These are phyloP conservation scores for Diaporthe velutina DNA, from an alignment of 2,329 filamentous ascomycete genomes.

Conservation along the genomic window DNA sequence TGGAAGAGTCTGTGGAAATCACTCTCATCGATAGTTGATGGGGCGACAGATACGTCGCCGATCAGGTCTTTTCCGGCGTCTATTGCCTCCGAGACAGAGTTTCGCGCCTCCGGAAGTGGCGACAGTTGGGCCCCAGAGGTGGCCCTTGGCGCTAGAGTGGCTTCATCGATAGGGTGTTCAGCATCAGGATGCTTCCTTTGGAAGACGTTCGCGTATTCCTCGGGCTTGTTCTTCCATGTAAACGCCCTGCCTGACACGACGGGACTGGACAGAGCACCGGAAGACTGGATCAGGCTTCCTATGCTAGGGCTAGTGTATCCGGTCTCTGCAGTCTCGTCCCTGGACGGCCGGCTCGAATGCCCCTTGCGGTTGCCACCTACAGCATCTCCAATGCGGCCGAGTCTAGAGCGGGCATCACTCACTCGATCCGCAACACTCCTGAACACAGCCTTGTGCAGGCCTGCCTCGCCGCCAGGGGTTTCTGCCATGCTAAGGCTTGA, in stretches of 20 bases:
- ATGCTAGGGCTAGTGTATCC: slow-evolving; percentile 51
- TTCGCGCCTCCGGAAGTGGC: slow-evolving; percentile 43
- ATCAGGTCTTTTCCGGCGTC: slow-evolving; percentile 59
- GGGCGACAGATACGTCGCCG: slow-evolving; percentile 67
- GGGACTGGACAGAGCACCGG: slow-evolving; percentile 53
- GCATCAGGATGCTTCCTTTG: slow-evolving; percentile 49
- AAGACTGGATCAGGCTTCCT: slow-evolving; percentile 52
- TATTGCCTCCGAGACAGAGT: slow-evolving; percentile 46
- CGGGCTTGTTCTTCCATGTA: slow-evolving; percentile 74
- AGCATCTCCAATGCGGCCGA: slow-evolving; percentile 88
- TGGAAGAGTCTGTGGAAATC: slow-evolving; percentile 69
- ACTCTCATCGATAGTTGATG: slow-evolving; percentile 69
- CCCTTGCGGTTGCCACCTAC: slow-evolving; percentile 74
- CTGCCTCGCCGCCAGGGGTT: slow-evolving; percentile 60
- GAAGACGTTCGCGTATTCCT: slow-evolving; percentile 65
- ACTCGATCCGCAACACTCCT: slow-evolving; percentile 85
- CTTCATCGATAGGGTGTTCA: slow-evolving; percentile 38
- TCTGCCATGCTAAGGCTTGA: slow-evolving; percentile 63
- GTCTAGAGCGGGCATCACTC: slow-evolving; percentile 83
- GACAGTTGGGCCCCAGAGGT: slow-evolving; percentile 26
- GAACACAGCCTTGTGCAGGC: slow-evolving; percentile 75
- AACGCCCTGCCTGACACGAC: slow-evolving; percentile 62
- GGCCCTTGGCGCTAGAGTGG: slow-evolving; percentile 36
- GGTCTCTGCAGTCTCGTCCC: slow-evolving; percentile 64
- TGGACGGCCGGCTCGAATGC: slow-evolving; percentile 67